These are phyloP conservation scores for Didymella keratinophila DNA, from an alignment of 2,329 filamentous ascomycete species.

Conservation along the genomic window DNA sequence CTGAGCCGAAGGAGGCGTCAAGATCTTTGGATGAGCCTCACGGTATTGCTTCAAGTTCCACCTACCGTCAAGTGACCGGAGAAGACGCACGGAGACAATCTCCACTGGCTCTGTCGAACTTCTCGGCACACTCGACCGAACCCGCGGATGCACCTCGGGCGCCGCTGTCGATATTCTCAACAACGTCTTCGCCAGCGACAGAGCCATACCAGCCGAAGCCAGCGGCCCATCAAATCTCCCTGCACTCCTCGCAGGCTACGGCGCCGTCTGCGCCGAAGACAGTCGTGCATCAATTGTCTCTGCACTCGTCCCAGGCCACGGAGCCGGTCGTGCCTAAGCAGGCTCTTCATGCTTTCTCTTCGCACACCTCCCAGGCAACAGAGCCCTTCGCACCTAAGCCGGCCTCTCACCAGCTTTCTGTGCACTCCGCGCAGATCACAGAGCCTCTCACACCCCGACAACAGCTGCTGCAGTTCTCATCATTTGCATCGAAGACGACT, in stretches of 20 bases:
- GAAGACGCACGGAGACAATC: conserved; percentile 12
- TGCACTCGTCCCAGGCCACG: conserved; percentile 26
- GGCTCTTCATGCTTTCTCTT: conserved; percentile 20
- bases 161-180: conserved; percentile 32
- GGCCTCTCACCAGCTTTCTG: conserved; percentile 18
- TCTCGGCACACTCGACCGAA: conserved; percentile 39
- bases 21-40: conserved; percentile 2
- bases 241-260: conserved; percentile 24
- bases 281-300: conserved; percentile 15
- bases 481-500: conserved; percentile 27
- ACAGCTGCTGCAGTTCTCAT: conserved; percentile 32
- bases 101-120: conserved; percentile 35
- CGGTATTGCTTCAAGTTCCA: not conserved
- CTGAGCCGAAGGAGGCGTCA: conserved; percentile 27
- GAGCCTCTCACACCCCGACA: conserved; percentile 27
- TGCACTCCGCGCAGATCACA: conserved; percentile 28
- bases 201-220: conserved; percentile 31
- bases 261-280: conserved; percentile 29
- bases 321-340: conserved; percentile 25
- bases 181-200: conserved; percentile 34
- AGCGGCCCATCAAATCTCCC: conserved; percentile 17
- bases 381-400: conserved; percentile 16
- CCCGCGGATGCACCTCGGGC: conserved; percentile 32
- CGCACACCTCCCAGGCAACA: conserved; percentile 22
- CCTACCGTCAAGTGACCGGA: not conserved